Conservation (phyloP, 768 basidiomycete species). For the Sporobolomyces roseus region DNA sequence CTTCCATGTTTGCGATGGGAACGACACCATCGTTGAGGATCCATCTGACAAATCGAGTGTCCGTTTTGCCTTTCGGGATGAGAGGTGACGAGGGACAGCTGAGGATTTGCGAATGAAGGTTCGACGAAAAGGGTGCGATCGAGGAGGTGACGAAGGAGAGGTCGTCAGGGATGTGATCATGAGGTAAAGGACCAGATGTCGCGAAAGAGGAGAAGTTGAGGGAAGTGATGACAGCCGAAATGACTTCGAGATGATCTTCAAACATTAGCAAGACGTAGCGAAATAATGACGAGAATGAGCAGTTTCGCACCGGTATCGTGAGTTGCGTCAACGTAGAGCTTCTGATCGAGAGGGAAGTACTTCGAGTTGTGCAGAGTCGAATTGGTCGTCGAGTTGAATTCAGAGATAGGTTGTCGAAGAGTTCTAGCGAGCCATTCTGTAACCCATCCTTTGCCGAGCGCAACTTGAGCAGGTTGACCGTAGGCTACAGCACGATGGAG, state of each 20-base stretch:
- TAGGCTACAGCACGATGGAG: slow-evolving; percentile 54
- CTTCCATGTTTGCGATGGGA: slow-evolving; percentile 70
- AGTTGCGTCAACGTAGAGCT: slow-evolving; percentile 52
- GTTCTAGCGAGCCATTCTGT: slow-evolving; percentile 80
- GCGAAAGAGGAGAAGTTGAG: slow-evolving; percentile 50
- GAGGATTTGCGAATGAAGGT: slow-evolving; percentile 62
- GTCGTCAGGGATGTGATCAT: slow-evolving; percentile 48
- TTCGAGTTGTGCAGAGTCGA: slow-evolving; percentile 60
- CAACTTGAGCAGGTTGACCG: slow-evolving; percentile 71
- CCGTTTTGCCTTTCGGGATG: not conserved
- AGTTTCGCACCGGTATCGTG: slow-evolving; percentile 46
- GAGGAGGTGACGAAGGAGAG: slow-evolving; percentile 67
- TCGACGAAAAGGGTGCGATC: slow-evolving; percentile 80
- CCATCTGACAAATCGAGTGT: slow-evolving; percentile 62
- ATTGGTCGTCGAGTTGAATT: slow-evolving; percentile 79
- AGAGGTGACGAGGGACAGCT: slow-evolving; percentile 52
- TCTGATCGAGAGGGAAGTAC: slow-evolving; percentile 48
- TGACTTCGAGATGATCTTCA: not conserved
- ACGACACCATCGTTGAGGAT: slow-evolving; percentile 84
- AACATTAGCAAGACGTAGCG: slow-evolving; percentile 8
- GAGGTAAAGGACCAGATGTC: slow-evolving; percentile 44
- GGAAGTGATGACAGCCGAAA: slow-evolving; percentile 47
- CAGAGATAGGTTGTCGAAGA: slow-evolving; percentile 58
- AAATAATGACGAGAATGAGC: slow-evolving; percentile 36
- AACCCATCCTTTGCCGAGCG: slow-evolving; percentile 49